A percentile compares a stretch with the other conserved stretches of the same genome.
Evolutionary conservation across 2,329 filamentous ascomycete species (phyloP).

Genomic region (Orbilia ellipsospora): DNA sequence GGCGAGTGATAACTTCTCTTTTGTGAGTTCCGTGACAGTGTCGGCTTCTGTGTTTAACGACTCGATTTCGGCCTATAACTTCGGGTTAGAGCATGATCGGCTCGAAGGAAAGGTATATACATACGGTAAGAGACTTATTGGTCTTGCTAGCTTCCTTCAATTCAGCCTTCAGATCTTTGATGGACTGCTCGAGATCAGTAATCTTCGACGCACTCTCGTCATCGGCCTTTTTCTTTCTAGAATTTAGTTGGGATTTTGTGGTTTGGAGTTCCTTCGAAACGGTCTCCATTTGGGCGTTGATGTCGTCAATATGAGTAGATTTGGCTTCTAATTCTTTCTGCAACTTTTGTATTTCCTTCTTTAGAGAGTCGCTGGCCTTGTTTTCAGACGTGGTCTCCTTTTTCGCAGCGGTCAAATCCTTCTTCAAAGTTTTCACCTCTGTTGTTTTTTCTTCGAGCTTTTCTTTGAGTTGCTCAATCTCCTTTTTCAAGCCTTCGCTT

Average conservation of each 20-base stretch:
- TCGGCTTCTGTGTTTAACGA: conserved; percentile 44
- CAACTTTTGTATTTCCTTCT: conserved; percentile 36
- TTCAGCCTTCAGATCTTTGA: conserved; percentile 63
- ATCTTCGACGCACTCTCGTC: conserved; percentile 58
- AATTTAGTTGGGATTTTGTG: conserved; percentile 45
- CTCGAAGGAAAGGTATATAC: not conserved
- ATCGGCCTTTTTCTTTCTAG: conserved; percentile 60
- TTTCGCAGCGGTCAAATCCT: conserved; percentile 47
- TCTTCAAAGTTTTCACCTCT: conserved; percentile 47
- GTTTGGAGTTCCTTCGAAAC: conserved; percentile 45
- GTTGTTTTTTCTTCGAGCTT: conserved; percentile 43
- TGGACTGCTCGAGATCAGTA: conserved; percentile 49
- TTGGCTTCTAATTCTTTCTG: conserved; percentile 42
- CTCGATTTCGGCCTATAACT: conserved; percentile 46
- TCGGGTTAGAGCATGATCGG: conserved; percentile 13
- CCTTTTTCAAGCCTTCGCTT: conserved; percentile 39
- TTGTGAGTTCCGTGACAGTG: conserved; percentile 37
- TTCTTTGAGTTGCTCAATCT: conserved; percentile 32
- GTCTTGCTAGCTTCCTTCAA: conserved; percentile 61
- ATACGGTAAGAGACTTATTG: conserved; percentile 56
- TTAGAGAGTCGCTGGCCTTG: conserved; percentile 39
- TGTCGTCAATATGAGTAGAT: conserved; percentile 30
- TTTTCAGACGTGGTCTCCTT: conserved; percentile 41
- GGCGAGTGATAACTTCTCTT: conserved; percentile 47
- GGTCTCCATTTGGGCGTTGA: conserved; percentile 39